phyloP scores from a whole-genome alignment of 192 early-diverging fungal species.

The Mortierella claussenii region DNA sequence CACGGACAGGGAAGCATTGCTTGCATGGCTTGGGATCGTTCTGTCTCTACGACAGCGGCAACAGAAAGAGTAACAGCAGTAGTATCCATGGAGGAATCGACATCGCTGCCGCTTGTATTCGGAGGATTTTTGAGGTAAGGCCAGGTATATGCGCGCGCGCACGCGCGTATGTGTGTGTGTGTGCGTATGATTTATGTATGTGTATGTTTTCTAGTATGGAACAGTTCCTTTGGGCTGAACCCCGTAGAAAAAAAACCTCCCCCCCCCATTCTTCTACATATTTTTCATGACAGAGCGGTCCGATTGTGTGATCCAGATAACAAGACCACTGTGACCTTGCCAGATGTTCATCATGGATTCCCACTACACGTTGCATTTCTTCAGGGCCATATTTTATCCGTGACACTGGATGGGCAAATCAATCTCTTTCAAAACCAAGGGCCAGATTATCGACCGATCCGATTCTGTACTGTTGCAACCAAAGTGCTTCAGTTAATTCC shows the following conservation, averaged over 20 bases:
- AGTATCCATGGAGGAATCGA: background rate
- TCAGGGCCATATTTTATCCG: constrained; percentile 12
- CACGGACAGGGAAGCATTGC: constrained; percentile 15
- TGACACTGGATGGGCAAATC: constrained; percentile 32
- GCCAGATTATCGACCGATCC: constrained; percentile 1
- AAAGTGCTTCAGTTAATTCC: constrained; percentile 8
- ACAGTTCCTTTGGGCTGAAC: no score
- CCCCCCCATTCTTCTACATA: background rate
- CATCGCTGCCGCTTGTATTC: background rate
- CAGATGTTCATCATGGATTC: constrained; percentile 26
- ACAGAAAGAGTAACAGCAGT: background rate
- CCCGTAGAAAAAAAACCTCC: background rate
- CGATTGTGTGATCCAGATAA: constrained; percentile 9
- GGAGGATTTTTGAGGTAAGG: constrained; percentile 14
- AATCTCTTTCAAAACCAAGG: constrained; percentile 23
- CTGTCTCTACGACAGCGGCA: background rate
- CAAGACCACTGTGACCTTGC: background rate
- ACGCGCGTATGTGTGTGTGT: background rate
- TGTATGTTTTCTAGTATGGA: no score
- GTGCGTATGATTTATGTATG: background rate
- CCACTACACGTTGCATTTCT: constrained; percentile 24
- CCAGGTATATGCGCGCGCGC: no score
- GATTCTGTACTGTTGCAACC: constrained; percentile 17
- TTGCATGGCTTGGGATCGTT: constrained; percentile 38
- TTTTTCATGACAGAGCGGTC: constrained; percentile 5